A percentile compares a stretch with the other conserved stretches of the same genome.
Evolutionary conservation across 1,139 yeast genomes (phyloP).

Genomic region (Insectozyma bohioensis): DNA sequence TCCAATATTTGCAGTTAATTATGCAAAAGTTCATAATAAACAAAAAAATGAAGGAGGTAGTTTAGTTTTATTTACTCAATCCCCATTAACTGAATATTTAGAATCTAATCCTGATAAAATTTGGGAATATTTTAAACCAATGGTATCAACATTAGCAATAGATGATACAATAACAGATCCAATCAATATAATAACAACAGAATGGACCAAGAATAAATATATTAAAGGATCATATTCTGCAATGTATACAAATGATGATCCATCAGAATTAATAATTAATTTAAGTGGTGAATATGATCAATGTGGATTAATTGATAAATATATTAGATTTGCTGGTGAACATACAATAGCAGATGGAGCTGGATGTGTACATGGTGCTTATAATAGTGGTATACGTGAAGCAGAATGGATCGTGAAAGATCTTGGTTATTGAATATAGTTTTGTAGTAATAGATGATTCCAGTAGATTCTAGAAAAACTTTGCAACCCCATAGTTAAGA

Average conservation of each 20-base stretch:
- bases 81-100: constrained; percentile 60
- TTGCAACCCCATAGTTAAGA: no score
- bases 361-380: constrained; percentile 85
- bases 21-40: constrained; percentile 23
- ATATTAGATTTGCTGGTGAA: constrained; percentile 81
- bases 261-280: constrained; percentile 54
- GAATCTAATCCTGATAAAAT: constrained; percentile 37
- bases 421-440: constrained; percentile 1
- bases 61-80: constrained; percentile 63
- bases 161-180: constrained; percentile 40
- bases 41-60: constrained; percentile 24
- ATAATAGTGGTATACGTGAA: constrained; percentile 70
- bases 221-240: constrained; percentile 78
- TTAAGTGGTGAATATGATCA: constrained; percentile 53
- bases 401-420: constrained; percentile 48
- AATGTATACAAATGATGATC: constrained; percentile 65
- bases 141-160: constrained; percentile 28
- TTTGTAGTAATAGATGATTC: constrained; percentile 2
- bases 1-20: constrained; percentile 33
- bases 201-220: constrained; percentile 72
- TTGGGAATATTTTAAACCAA: constrained; percentile 41
- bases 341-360: constrained; percentile 75
- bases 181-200: constrained; percentile 50
- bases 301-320: constrained; percentile 38
- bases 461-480: constrained; percentile 6